Conservation (phyloP, 495 filamentous ascomycete genomes). For the Symbiotaphrina buchneri region DNA sequence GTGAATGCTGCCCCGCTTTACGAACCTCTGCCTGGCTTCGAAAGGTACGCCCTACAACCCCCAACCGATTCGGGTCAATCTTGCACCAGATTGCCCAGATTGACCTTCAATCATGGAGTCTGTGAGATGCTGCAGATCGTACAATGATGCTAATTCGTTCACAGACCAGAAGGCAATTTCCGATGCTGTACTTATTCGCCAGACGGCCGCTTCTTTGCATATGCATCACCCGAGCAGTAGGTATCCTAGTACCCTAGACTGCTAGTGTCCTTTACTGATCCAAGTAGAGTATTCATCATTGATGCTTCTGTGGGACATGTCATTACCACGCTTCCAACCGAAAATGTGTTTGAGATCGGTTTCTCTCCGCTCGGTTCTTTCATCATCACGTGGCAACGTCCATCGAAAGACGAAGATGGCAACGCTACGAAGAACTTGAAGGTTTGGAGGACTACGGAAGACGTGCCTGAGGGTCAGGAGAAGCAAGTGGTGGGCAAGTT, state of each 20-base stretch:
- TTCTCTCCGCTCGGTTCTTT: conserved; percentile 86
- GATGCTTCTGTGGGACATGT: conserved; percentile 63
- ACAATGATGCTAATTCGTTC: no score
- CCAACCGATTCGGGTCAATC: no score
- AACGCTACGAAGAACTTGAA: conserved; percentile 90
- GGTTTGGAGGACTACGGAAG: conserved; percentile 66
- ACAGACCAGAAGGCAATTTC: conserved; percentile 79
- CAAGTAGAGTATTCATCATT: conserved; percentile 47
- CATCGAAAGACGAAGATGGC: conserved; percentile 76
- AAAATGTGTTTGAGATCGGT: conserved; percentile 77
- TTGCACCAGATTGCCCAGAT: no score
- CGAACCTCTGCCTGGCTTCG: conserved; percentile 63
- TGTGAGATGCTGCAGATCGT: no score
- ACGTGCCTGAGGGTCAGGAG: conserved; percentile 8
- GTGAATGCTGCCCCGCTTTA: conserved; percentile 80
- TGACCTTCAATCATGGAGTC: no score
- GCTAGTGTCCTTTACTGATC: conserved; percentile 3
- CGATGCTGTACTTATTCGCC: conserved; percentile 89
- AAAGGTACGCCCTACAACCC: conserved; percentile 25
- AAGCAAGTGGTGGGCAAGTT: neutral
- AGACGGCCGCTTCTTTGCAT: conserved; percentile 86
- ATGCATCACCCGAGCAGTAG: conserved; percentile 68
- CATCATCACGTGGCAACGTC: conserved; percentile 91
- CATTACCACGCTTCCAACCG: conserved; percentile 46
- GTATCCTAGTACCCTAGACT: no score